Base-by-base conservation (phyloP, 176 grass and related monocot species). In the Rhynchospora tenuis region DNA sequence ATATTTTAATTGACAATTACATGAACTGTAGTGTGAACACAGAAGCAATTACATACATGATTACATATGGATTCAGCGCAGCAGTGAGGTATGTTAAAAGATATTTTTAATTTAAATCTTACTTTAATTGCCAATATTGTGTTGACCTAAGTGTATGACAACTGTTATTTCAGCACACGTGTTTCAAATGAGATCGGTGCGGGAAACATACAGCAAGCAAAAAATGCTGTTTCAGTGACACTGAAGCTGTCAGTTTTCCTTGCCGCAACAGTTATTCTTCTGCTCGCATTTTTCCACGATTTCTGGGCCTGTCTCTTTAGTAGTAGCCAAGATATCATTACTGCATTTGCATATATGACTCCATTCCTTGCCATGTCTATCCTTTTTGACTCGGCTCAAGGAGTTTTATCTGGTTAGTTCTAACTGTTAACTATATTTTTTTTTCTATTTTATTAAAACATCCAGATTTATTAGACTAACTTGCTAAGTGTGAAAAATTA, bases 141-240 rank as follows among this genome's bases (percentile, higher is more conserved):
- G 20, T 86, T 28, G 13, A 50, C 57, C 38, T 81, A 56, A 46
- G 7, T 72, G 12, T 61, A 24, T 66, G 17, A 23, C 23, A 26
- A 33, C 4, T 85, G 15, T 57, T 48, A 19, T 86, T 81, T 62
- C 85, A 96, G 92, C 87, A 93, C 93, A 8, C 83, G 91, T n/a
- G 96, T 95, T 43, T 99, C 96, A 45, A 99, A 92, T 59, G 93
- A 99, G 86, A 92, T 95, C 12, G 93, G 96, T 27, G 85, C 91
- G 0, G 91, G 91, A 51, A 92, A 92, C 84, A 51, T 88, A 22
- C 84, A 90, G 1, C 51, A 78, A 59, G 93, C 96, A 7, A 95
- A 95, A 85, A 83, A 91, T 51, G 91, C 93, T 15, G 89, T 99
- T 46, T 22, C 47, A 0, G 89, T 93, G 69, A 95, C 96, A 24